Evolutionary conservation across 2,329 filamentous ascomycete genomes (phyloP).

Genomic region (Beauveria scarabaeidicola): DNA sequence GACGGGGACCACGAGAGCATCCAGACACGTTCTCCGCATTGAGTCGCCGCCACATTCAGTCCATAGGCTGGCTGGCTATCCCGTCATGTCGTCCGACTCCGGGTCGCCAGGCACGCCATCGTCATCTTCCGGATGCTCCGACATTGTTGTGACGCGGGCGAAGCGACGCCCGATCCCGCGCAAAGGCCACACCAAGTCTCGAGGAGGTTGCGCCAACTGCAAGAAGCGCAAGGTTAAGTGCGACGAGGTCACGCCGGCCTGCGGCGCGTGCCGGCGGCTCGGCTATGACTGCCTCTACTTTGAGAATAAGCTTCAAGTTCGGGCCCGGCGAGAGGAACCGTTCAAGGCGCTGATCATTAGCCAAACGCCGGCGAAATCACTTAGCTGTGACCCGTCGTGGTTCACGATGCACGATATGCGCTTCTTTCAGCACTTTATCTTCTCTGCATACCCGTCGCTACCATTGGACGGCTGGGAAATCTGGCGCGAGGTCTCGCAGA

Average conservation of each 20-base stretch:
- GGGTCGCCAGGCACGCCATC: neutral
- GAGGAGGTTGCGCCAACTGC: conserved; percentile 25
- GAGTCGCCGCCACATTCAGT: no score
- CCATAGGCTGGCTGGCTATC: neutral
- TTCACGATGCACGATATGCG: conserved; percentile 38
- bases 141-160: neutral
- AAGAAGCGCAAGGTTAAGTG: conserved; percentile 38
- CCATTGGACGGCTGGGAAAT: conserved; percentile 28
- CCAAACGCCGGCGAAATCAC: conserved; percentile 1
- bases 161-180: conserved; percentile 24
- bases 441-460: conserved; percentile 33
- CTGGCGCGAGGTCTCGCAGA: conserved; percentile 28
- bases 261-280: conserved; percentile 27
- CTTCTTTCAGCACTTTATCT: conserved; percentile 45
- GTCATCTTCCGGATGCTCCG: neutral
- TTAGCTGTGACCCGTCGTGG: conserved; percentile 16
- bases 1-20: neutral
- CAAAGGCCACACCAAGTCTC: conserved; percentile 27
- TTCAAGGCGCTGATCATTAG: neutral
- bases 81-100: conserved; percentile 2
- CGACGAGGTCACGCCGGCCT: conserved; percentile 26
- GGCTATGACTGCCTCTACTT: conserved; percentile 28
- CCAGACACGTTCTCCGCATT: neutral
- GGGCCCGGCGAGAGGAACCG: neutral
- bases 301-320: neutral